These are phyloP conservation scores for Ceratocystis albifundus DNA, from an alignment of 2,329 filamentous ascomycete species.

Conservation along the genomic window DNA sequence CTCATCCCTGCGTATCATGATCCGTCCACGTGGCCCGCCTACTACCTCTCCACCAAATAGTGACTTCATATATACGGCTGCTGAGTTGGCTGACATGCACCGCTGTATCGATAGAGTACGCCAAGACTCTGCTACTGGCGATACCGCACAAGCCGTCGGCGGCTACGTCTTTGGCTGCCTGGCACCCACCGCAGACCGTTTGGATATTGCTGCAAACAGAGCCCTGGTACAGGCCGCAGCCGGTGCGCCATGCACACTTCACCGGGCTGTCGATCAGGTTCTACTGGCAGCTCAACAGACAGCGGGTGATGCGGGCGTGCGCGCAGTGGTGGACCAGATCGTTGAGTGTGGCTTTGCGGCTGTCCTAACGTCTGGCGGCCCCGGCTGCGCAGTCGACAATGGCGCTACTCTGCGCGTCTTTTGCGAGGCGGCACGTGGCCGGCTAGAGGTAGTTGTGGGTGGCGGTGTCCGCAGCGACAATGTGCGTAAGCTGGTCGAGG, in stretches of 20 bases:
- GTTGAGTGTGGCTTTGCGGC: conserved; percentile 38
- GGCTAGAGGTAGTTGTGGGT: conserved; percentile 41
- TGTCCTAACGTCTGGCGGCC: conserved; percentile 44
- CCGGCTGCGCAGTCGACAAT: conserved; percentile 34
- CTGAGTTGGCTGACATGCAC: conserved; percentile 36
- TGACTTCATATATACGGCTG: conserved; percentile 21
- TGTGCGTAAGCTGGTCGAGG: conserved; percentile 24
- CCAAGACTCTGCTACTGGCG: no score
- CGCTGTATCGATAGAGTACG: conserved; percentile 19
- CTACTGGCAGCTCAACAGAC: conserved; percentile 26
- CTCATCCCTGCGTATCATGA: conserved; percentile 39
- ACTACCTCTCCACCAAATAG: neutral
- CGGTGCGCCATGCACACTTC: conserved; percentile 41
- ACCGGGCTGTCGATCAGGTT: conserved; percentile 45
- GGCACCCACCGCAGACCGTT: neutral
- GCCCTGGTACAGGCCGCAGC: conserved; percentile 34
- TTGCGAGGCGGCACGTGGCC: conserved; percentile 27
- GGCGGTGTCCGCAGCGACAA: conserved; percentile 41
- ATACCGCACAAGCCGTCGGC: no score
- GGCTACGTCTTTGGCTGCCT: conserved; percentile 20
- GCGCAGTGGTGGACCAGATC: conserved; percentile 31
- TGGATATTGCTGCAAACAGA: conserved; percentile 33
- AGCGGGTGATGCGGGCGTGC: conserved; percentile 17
- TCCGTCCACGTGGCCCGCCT: conserved; percentile 38
- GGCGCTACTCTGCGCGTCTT: conserved; percentile 31